Percentiles rank a stretch among this genome's conserved stretches.
phyloP scores from a whole-genome alignment of 1,139 yeast species.

The Kodamaea arcana region DNA sequence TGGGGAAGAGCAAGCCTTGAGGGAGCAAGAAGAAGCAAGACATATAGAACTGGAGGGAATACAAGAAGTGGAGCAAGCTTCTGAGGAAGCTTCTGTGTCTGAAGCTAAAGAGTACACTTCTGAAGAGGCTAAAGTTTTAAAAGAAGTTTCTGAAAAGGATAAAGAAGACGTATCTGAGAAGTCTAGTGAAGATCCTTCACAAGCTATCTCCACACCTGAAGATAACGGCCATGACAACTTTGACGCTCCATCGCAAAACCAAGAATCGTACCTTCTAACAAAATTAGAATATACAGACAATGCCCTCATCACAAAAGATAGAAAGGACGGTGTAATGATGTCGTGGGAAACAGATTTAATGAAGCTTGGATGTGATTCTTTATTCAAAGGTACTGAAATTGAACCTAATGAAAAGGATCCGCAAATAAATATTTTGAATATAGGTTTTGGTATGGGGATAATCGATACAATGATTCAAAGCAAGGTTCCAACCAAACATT shows the following conservation, averaged over 20 bases:
- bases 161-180: constrained; percentile 9
- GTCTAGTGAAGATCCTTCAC: neutral
- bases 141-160: constrained; percentile 3
- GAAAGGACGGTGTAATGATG: constrained; percentile 96
- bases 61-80: constrained; percentile 5
- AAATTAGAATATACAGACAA: constrained; percentile 67
- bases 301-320: constrained; percentile 66
- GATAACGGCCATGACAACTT: constrained; percentile 13
- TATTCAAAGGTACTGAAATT: constrained; percentile 41
- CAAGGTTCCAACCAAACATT: constrained; percentile 62
- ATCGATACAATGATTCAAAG: constrained; percentile 75
- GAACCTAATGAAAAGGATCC: constrained; percentile 29
- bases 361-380: constrained; percentile 71
- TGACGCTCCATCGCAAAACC: constrained; percentile 61
- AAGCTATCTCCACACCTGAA: neutral
- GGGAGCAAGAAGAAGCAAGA: constrained; percentile 17
- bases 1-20: constrained; percentile 15
- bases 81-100: constrained; percentile 3
- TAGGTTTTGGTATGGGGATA: constrained; percentile 97
- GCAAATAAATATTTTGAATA: constrained; percentile 61
- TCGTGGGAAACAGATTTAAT: constrained; percentile 87
- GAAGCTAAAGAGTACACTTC: constrained; percentile 3
- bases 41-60: constrained; percentile 10
- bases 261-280: constrained; percentile 60
- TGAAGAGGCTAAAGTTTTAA: no score